A percentile compares a stretch with the other conserved stretches of the same genome.
Conservation (phyloP, 352 stramenopile genomes). For the Globisporangium paroecandrum region DNA sequence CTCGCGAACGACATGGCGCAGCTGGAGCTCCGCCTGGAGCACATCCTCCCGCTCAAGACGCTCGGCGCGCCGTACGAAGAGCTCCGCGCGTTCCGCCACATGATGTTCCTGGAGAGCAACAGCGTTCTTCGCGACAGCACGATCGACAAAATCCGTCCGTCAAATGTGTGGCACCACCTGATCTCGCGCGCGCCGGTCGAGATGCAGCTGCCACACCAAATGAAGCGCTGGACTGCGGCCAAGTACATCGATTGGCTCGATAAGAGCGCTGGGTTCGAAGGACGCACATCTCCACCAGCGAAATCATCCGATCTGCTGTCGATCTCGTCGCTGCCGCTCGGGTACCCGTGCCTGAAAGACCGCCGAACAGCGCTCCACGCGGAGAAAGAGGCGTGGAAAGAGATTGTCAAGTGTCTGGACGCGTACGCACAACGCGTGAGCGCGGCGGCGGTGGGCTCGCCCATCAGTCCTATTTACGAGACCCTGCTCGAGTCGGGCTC, state of each 20-base stretch:
- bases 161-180: constrained; percentile 86
- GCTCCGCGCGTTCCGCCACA: constrained; percentile 73
- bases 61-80: constrained; percentile 71
- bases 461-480: constrained; percentile 68
- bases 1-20: constrained; percentile 85
- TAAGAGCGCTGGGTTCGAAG: constrained; percentile 30
- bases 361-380: constrained; percentile 37
- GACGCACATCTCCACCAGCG: constrained; percentile 20
- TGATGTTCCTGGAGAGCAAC: constrained; percentile 74
- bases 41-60: constrained; percentile 52
- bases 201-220: constrained; percentile 73
- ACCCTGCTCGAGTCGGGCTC: constrained; percentile 67
- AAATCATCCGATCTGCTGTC: constrained; percentile 25
- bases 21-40: constrained; percentile 65
- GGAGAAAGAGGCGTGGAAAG: constrained; percentile 81
- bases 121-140: constrained; percentile 61
- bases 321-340: constrained; percentile 51
- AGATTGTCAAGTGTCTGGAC: constrained; percentile 72
- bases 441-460: constrained; percentile 31
- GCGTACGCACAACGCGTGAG: constrained; percentile 76
- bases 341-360: constrained; percentile 66
- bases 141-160: constrained; percentile 80
- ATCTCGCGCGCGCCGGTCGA: constrained; percentile 63
- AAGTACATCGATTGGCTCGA: constrained; percentile 85
- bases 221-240: constrained; percentile 63